A percentile compares a stretch with the other conserved stretches of the same genome.
phyloP scores from a whole-genome alignment of 306 rosid species.

The Prunus fruticosa region DNA sequence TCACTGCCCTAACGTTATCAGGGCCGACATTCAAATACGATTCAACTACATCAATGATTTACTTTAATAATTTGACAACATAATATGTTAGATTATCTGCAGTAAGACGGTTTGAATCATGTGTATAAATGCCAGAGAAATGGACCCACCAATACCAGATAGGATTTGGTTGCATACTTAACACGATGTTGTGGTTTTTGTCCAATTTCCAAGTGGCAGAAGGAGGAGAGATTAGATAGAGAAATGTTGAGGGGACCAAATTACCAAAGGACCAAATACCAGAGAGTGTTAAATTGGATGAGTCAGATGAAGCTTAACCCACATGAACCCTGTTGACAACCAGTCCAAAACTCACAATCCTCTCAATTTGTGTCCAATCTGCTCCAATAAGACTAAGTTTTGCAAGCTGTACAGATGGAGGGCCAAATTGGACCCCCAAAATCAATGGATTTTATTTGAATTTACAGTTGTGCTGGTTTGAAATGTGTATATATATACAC shows the following conservation, averaged over 20 bases:
- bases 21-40: not conserved
- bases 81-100: not conserved
- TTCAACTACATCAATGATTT: not conserved
- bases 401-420: slow-evolving; percentile 19
- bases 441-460: slow-evolving; percentile 12
- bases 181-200: not conserved
- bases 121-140: not conserved
- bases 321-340: slow-evolving; percentile 21
- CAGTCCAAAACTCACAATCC: not conserved
- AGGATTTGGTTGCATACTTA: slow-evolving; percentile 9
- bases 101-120: not conserved
- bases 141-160: slow-evolving; percentile 20
- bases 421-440: slow-evolving; percentile 10
- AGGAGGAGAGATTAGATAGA: not conserved
- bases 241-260: slow-evolving; percentile 17
- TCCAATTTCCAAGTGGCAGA: slow-evolving; percentile 13
- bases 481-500: not conserved
- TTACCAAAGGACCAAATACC: slow-evolving; percentile 20
- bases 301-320: slow-evolving; percentile 23
- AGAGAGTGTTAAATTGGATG: not conserved
- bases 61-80: not conserved
- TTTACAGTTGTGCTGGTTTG: slow-evolving; percentile 27
- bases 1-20: not conserved
- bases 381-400: not conserved
- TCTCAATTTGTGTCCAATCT: not conserved